These are phyloP conservation scores for Nannizziopsis arthrosporioides DNA, from an alignment of 2,329 filamentous ascomycete genomes.

Conservation along the genomic window DNA sequence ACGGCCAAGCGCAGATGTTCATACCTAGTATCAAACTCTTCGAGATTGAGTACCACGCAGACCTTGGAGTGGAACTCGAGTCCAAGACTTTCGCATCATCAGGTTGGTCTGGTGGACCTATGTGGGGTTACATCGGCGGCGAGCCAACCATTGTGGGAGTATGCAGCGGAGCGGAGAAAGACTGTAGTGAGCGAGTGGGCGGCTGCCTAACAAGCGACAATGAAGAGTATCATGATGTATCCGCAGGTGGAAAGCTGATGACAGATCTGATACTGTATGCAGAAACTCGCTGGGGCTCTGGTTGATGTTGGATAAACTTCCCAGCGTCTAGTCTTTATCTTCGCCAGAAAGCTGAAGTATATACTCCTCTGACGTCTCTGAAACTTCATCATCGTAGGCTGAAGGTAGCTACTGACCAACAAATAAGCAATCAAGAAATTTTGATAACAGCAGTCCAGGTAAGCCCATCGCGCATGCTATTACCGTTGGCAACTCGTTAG, in stretches of 20 bases:
- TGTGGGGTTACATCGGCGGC: slow-evolving; percentile 19
- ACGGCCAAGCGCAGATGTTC: slow-evolving; percentile 17
- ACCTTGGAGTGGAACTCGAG: slow-evolving; percentile 18
- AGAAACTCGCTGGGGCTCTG: slow-evolving; percentile 13
- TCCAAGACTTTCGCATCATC: slow-evolving; percentile 16
- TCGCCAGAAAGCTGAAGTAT: not conserved
- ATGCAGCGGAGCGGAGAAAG: slow-evolving; percentile 18
- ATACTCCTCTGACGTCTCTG: not conserved
- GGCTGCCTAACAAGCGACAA: slow-evolving; percentile 15
- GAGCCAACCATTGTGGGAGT: slow-evolving; percentile 18
- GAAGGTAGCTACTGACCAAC: too few species aligned
- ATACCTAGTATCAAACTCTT: slow-evolving; percentile 17
- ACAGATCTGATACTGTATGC: slow-evolving; percentile 17
- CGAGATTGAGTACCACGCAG: slow-evolving; percentile 16
- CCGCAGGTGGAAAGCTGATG: slow-evolving; percentile 20
- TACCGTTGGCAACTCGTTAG: too few species aligned
- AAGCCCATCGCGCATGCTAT: too few species aligned
- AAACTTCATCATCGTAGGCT: too few species aligned
- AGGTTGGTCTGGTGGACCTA: slow-evolving; percentile 19
- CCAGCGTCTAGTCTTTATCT: not conserved
- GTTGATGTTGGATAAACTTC: slow-evolving; percentile 2
- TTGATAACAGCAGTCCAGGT: too few species aligned
- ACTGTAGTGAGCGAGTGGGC: slow-evolving; percentile 17
- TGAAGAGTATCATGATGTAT: slow-evolving; percentile 18
- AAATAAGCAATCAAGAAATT: too few species aligned